Evolutionary conservation across 306 rosid genomes (phyloP), one percentile per base, ranked within the genome.

Genomic region (Vigna radiata): DNA sequence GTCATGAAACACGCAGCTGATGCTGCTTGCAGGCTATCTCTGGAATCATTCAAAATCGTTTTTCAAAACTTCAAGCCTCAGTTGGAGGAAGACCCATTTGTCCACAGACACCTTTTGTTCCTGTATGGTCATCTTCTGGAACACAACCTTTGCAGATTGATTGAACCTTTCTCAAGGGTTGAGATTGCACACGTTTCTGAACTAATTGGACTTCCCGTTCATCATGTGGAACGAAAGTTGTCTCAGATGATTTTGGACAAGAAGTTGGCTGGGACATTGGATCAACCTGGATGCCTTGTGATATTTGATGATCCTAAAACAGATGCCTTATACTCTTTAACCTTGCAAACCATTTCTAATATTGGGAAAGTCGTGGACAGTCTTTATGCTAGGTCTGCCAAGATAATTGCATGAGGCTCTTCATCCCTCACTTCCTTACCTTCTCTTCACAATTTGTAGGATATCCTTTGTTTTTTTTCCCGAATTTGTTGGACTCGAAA

Each of bases 71-170:
- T 69, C 73, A 94, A 86, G 89, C 89, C 92, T 13, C 96, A 94
- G 81, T 81, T 94, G 56, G 98, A 90, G 78, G 98, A 91, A 70
- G 98, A 94, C 79, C 97, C 98, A 10, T 90, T 94, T 75, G 97
- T 94, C 62, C 97, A 91, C 79, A 86, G 97, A 78, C 98, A 94
- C 78, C 90, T 94, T 29, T 88, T 91, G 4, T 91, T 97, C 25
- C 82, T 94, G 21, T 90, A 94, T 50, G 97, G 90, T 76, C 89
- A 94, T 25, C 85, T 94, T 29, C 52, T 94, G 84, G 97, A 94
- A 83, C 94, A 91, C 85, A 94, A 94, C 63, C 91, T 94, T n/a
- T 89, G 98, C 88, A 90, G 96, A 79, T 81, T 94, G 87, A 91
- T 94, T 29, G 94, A 91, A 81, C 97, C 98, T 25, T 94, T 94